These are phyloP conservation scores for Aspergillus glaucus DNA, from an alignment of 2,329 filamentous ascomycete species.

Conservation along the genomic window DNA sequence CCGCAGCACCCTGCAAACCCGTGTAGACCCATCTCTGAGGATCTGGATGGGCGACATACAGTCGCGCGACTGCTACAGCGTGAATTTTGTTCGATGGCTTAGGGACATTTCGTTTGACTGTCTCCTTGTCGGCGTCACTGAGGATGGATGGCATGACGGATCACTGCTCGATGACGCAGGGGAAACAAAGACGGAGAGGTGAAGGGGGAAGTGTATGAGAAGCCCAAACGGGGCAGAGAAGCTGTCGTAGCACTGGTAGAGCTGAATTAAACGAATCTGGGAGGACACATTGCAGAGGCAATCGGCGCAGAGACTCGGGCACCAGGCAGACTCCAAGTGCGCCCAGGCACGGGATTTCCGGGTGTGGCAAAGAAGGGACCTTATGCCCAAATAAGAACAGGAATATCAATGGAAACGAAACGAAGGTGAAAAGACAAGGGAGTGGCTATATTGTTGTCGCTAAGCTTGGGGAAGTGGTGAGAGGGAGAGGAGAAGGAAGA, in stretches of 20 bases:
- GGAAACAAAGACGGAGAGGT: slow-evolving; percentile 1
- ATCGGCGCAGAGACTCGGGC: background rate
- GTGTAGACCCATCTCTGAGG: slow-evolving; percentile 86
- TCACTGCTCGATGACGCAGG: slow-evolving; percentile 2
- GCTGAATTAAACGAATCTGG: slow-evolving; percentile 3
- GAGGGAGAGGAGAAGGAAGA: background rate
- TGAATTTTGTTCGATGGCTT: slow-evolving; percentile 97
- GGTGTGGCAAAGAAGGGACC: background rate
- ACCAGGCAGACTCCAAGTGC: slow-evolving; percentile 5
- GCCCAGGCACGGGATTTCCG: slow-evolving; percentile 4
- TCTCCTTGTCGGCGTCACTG: slow-evolving; percentile 90
- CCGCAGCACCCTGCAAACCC: slow-evolving; percentile 82
- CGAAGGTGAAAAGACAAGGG: background rate
- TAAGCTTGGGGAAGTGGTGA: background rate
- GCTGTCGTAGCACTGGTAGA: slow-evolving; percentile 3
- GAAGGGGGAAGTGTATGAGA: slow-evolving; percentile 10
- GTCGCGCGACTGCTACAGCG: slow-evolving; percentile 82
- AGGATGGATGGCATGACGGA: slow-evolving; percentile 59
- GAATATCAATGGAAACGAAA: background rate
- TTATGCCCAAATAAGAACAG: background rate
- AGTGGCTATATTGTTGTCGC: background rate
- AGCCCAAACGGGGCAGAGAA: slow-evolving; percentile 7
- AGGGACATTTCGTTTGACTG: slow-evolving; percentile 87
- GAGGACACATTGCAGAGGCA: slow-evolving; percentile 15
- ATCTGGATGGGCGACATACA: slow-evolving; percentile 90